These are phyloP conservation scores for Solanum etuberosum DNA, from an alignment of 257 asterid genomes.

Conservation along the genomic window DNA sequence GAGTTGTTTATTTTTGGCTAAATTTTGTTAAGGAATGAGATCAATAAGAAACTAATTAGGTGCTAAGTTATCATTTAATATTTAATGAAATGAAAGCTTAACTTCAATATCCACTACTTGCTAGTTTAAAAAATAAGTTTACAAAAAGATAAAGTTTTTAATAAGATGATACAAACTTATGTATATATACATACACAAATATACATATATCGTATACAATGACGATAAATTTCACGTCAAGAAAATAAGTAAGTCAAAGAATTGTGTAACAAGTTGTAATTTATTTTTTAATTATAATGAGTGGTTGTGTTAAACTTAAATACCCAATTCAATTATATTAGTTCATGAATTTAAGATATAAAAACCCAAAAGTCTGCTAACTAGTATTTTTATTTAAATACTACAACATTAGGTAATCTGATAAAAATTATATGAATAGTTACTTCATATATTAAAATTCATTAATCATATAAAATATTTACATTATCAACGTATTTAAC, in stretches of 20 bases:
- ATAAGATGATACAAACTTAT: background rate
- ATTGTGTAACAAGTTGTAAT: background rate
- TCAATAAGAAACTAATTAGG: background rate
- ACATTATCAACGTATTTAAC: background rate
- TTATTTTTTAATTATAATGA: background rate
- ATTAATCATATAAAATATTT: background rate
- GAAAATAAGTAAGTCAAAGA: too few species aligned
- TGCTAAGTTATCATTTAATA: background rate
- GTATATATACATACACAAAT: background rate
- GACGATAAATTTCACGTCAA: too few species aligned
- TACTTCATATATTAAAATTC: background rate
- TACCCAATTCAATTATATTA: background rate
- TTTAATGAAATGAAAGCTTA: background rate
- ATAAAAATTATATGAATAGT: background rate
- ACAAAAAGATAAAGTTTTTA: background rate
- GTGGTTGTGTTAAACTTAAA: background rate
- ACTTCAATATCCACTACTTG: background rate
- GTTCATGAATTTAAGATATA: too few species aligned
- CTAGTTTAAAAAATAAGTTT: background rate
- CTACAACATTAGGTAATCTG: background rate
- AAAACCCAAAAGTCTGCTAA: background rate
- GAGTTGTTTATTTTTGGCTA: constrained; percentile 15
- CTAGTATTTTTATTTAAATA: background rate
- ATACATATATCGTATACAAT: background rate
- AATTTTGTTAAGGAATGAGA: constrained; percentile 24